A percentile compares a stretch with the other conserved stretches of the same genome.
These are phyloP conservation scores for Xanthoconium stramineum DNA, from an alignment of 768 basidiomycete species.

Conservation along the genomic window DNA sequence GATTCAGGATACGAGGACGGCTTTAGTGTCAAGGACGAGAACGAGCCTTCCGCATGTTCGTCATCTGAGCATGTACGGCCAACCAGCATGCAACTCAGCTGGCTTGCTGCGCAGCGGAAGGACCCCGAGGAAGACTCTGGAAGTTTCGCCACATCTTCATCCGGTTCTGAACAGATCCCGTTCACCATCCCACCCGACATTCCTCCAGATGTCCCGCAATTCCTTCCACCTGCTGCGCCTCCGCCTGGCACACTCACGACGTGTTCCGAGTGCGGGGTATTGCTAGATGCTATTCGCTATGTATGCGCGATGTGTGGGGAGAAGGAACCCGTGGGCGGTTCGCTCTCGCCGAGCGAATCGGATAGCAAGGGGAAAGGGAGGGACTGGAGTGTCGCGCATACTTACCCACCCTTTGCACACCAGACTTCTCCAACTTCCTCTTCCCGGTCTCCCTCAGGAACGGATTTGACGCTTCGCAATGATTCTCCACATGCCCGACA, in stretches of 20 bases:
- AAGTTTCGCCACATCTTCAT: conserved; percentile 12
- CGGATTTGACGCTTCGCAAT: conserved; percentile 15
- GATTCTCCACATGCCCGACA: conserved; percentile 12
- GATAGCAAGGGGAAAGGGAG: conserved; percentile 48
- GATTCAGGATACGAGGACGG: conserved; percentile 56
- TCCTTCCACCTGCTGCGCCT: conserved; percentile 44
- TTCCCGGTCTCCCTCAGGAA: conserved; percentile 16
- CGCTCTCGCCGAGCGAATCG: conserved; percentile 8
- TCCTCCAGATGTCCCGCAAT: conserved; percentile 52
- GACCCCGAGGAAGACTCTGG: conserved; percentile 19
- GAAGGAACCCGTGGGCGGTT: conserved; percentile 46
- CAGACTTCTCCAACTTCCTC: conserved; percentile 23
- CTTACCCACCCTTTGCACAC: conserved; percentile 37
- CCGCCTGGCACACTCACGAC: conserved; percentile 65
- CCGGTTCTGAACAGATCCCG: conserved; percentile 16
- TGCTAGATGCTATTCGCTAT: conserved; percentile 82
- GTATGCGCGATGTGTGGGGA: conserved; percentile 88
- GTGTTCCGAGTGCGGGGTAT: conserved; percentile 77
- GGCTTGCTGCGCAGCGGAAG: conserved; percentile 57
- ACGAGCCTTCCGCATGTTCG: conserved; percentile 25
- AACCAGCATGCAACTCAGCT: conserved; percentile 62
- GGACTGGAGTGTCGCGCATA: conserved; percentile 19
- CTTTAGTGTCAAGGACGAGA: conserved; percentile 34
- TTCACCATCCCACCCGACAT: conserved; percentile 35
- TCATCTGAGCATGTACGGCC: conserved; percentile 44